Evolutionary conservation across 768 basidiomycete species (phyloP).

Genomic region (Lentinula edodes): DNA sequence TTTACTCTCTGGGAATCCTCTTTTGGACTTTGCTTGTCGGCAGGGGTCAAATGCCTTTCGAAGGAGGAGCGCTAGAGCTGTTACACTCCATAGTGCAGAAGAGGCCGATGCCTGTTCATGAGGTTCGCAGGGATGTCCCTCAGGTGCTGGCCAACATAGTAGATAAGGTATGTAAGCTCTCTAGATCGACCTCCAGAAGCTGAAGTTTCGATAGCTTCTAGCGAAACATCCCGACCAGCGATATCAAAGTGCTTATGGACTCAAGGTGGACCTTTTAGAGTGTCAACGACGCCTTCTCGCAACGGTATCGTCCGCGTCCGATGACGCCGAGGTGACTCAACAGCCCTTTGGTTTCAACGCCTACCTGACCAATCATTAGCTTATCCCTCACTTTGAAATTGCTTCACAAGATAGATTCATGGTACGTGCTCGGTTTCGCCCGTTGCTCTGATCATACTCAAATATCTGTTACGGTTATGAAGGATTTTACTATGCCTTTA

Average conservation of each 20-base stretch:
- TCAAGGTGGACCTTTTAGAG: conserved; percentile 62
- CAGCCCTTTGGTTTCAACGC: background rate
- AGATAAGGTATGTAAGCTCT: conserved; percentile 44
- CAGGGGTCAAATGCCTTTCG: conserved; percentile 57
- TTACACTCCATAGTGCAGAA: conserved; percentile 69
- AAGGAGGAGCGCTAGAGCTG: conserved; percentile 57
- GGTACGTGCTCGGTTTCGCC: conserved; percentile 28
- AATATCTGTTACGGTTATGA: background rate
- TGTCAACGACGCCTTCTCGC: conserved; percentile 61
- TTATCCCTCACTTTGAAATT: conserved; percentile 67
- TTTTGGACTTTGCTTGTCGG: conserved; percentile 77
- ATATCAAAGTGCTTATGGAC: conserved; percentile 68
- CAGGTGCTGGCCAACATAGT: conserved; percentile 66
- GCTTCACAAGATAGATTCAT: conserved; percentile 59
- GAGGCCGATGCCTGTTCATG: conserved; percentile 69
- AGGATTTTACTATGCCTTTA: conserved; percentile 71
- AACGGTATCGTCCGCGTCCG: conserved; percentile 51
- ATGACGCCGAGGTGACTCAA: conserved; percentile 44
- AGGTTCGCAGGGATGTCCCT: conserved; percentile 67
- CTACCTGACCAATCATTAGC: conserved; percentile 26
- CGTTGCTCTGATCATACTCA: background rate
- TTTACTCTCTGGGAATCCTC: conserved; percentile 68
- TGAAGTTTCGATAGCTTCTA: conserved; percentile 40
- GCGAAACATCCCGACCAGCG: conserved; percentile 61
- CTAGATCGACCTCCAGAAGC: background rate